Conservation (phyloP, 2,329 filamentous ascomycete species). For the Exutisphaerella laricina region DNA sequence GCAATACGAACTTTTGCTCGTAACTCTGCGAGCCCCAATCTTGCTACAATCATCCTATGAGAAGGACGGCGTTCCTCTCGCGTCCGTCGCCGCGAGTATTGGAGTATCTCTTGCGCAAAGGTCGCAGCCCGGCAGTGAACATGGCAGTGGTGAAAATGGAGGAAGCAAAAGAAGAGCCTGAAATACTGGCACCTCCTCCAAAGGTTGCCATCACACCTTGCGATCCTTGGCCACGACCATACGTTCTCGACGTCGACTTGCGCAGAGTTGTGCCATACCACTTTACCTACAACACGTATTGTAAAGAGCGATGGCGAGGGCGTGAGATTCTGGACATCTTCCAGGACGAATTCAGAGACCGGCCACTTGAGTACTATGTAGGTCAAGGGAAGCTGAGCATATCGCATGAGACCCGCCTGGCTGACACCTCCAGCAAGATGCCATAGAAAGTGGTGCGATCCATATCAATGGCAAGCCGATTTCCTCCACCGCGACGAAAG, state of each 20-base stretch:
- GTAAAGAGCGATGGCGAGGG: conserved; percentile 89
- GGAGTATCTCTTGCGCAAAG: conserved; percentile 48
- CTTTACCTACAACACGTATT: conserved; percentile 90
- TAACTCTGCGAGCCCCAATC: not conserved
- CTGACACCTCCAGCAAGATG: conserved; percentile 51
- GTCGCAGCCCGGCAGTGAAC: conserved; percentile 26
- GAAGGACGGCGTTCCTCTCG: conserved; percentile 6
- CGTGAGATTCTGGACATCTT: conserved; percentile 81
- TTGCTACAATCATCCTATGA: conserved; percentile 10
- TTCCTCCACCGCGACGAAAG: conserved; percentile 58
- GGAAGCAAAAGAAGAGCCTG: conserved; percentile 27
- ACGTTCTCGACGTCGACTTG: conserved; percentile 76
- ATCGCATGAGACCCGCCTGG: conserved; percentile 23
- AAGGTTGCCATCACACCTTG: conserved; percentile 49
- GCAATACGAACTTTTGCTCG: no score
- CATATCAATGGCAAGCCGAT: conserved; percentile 70
- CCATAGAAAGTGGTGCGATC: conserved; percentile 75
- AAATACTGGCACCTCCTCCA: conserved; percentile 43
- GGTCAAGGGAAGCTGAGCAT: conserved; percentile 25
- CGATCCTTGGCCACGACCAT: conserved; percentile 62
- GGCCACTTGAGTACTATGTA: conserved; percentile 80
- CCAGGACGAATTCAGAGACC: conserved; percentile 83
- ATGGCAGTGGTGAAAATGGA: conserved; percentile 29
- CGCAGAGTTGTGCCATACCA: conserved; percentile 81
- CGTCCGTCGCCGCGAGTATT: conserved; percentile 46